Evolutionary conservation across 176 grass and related monocot species (phyloP), one percentile per base, ranked within the genome.

Genomic region (Aegilops longissima): DNA sequence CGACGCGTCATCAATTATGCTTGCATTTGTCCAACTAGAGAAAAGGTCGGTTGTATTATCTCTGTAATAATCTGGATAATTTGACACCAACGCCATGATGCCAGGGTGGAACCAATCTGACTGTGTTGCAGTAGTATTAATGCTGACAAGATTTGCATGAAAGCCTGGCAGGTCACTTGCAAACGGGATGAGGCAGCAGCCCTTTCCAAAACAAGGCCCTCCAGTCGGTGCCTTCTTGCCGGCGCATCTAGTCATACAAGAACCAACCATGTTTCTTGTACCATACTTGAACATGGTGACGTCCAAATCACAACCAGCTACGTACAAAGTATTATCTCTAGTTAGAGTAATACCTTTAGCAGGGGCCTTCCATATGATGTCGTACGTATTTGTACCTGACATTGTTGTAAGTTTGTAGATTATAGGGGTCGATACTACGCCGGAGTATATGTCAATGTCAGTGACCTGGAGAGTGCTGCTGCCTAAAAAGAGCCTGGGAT

Each of bases 1-100:
- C 40, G 0, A 9, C 9, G 9, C 9, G 9, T 42, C 2, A 42
- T 3, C 0, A 42, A 42, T 42, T 0, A 0, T 42, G 40, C 40
- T 42, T 42, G 40, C 40, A 10, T 42, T 42, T 42, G 40, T 42
- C 40, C 2, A 42, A 42, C 2, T 42, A 0, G 8, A 2, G 38
- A 2, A 40, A 8, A 40, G 0, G 2, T 0, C 1, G 8, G 6
- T 40, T 40, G 38, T 40, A 40, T 10, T 8, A 42, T 42, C 9
- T 3, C 40, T 2, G 40, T 3, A 9, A 3, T 3, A 0, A 42
- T 0, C 35, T 0, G 10, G 0, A 10, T 3, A 0, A 42, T 0
- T 0, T 42, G 40, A 2, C 9, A 42, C 2, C 0, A 3, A 10
- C 10, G 40, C 40, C 40, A 10, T 3, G 40, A 42, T 42, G 40